These are phyloP conservation scores for Nothophoma quercina DNA, from an alignment of 2,329 filamentous ascomycete genomes.

Conservation along the genomic window DNA sequence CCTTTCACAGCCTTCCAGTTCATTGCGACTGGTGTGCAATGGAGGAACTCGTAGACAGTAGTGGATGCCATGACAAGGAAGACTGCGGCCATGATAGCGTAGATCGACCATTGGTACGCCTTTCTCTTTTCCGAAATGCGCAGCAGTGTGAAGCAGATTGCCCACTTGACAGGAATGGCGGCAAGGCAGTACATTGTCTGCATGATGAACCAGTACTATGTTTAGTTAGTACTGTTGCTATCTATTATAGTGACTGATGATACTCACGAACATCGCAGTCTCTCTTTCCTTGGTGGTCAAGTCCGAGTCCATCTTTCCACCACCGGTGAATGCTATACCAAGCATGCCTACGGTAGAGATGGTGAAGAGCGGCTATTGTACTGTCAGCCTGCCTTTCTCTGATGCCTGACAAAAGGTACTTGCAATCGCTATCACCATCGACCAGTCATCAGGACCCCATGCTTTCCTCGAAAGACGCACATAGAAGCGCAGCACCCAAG, in stretches of 20 bases:
- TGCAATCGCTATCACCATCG: constrained; percentile 29
- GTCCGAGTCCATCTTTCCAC: constrained; percentile 15
- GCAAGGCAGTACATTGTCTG: constrained; percentile 24
- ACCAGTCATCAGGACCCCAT: constrained; percentile 43
- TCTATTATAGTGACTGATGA: neutral
- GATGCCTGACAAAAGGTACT: constrained; percentile 3
- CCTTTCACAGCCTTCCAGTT: constrained; percentile 38
- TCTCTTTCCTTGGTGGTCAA: constrained; percentile 10
- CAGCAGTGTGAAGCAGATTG: constrained; percentile 46
- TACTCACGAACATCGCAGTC: constrained; percentile 24
- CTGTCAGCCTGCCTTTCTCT: neutral
- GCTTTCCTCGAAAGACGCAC: constrained; percentile 24
- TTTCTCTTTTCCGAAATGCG: constrained; percentile 41
- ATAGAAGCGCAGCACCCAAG: constrained; percentile 23
- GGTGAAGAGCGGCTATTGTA: constrained; percentile 12
- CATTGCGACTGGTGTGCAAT: constrained; percentile 31
- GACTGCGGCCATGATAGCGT: constrained; percentile 33
- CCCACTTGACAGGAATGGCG: constrained; percentile 40
- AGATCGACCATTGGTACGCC: constrained; percentile 34
- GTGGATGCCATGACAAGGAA: constrained; percentile 42
- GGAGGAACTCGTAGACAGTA: constrained; percentile 41
- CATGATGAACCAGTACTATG: constrained; percentile 26
- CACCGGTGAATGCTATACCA: constrained; percentile 23
- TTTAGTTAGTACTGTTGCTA: neutral
- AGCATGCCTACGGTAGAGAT: constrained; percentile 21